A percentile compares a stretch with the other conserved stretches of the same genome.
These are phyloP conservation scores for Fusarium buharicum DNA, from an alignment of 2,329 filamentous ascomycete genomes.

Conservation along the genomic window DNA sequence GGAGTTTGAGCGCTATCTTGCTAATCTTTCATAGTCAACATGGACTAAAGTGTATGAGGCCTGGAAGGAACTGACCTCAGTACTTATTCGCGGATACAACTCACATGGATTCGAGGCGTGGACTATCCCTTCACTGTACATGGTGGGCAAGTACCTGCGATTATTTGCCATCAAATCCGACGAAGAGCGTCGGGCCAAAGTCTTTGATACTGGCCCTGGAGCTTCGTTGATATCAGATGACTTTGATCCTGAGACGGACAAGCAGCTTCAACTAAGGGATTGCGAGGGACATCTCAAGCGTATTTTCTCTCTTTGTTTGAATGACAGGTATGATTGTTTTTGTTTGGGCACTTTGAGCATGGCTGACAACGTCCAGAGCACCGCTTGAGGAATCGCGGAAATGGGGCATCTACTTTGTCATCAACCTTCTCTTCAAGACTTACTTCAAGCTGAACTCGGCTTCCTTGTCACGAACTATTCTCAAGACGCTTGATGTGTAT, in stretches of 20 bases:
- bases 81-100: constrained; percentile 83
- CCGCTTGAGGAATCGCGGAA: constrained; percentile 90
- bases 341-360: background rate
- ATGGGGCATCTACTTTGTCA: constrained; percentile 96
- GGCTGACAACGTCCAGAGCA: constrained; percentile 58
- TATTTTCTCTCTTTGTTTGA: constrained; percentile 90
- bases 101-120: constrained; percentile 82
- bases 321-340: constrained; percentile 74
- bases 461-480: constrained; percentile 87
- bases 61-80: constrained; percentile 86
- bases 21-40: constrained; percentile 58
- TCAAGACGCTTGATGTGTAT: constrained; percentile 83
- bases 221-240: constrained; percentile 77
- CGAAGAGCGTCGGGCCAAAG: constrained; percentile 64
- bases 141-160: constrained; percentile 85
- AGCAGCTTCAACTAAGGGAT: constrained; percentile 88
- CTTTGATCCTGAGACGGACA: constrained; percentile 77
- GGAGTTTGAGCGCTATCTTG: background rate
- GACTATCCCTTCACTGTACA: constrained; percentile 92
- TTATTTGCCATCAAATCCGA: constrained; percentile 93
- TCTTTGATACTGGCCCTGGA: constrained; percentile 51
- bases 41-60: constrained; percentile 86
- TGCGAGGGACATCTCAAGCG: constrained; percentile 90
- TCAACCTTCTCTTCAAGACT: constrained; percentile 96
- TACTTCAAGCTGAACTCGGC: constrained; percentile 96